Percentiles rank a stretch among this genome's conserved stretches.
These are phyloP conservation scores for Centrapalus pauciflorus DNA, from an alignment of 129 eudicot species.

Conservation along the genomic window DNA sequence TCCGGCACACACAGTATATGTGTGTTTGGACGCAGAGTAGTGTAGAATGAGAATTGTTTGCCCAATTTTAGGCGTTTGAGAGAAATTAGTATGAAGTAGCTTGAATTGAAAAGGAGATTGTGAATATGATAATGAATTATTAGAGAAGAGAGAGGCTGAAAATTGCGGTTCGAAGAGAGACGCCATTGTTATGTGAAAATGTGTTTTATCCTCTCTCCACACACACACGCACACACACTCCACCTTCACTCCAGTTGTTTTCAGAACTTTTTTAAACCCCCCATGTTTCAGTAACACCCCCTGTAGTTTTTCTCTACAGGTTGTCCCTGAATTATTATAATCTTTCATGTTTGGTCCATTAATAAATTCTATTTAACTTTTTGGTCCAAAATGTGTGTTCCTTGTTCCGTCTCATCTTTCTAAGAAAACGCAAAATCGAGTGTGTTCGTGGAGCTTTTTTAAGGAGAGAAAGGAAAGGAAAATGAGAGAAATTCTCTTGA, in stretches of 20 bases:
- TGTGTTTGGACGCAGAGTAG: constrained; percentile 7
- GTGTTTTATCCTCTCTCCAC: constrained; percentile 8
- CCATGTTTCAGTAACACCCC: constrained; percentile 13
- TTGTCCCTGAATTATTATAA: not conserved
- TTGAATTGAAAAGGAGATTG: constrained; percentile 7
- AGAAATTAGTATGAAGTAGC: constrained; percentile 17
- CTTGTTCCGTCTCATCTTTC: too few relatives aligned
- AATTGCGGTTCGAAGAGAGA: constrained; percentile 34
- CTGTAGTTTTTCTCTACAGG: not conserved
- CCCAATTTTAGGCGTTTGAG: constrained; percentile 14
- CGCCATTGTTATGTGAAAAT: constrained; percentile 26
- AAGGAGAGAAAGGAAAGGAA: too few relatives aligned
- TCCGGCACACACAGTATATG: constrained; percentile 9
- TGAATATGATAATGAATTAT: constrained; percentile 10
- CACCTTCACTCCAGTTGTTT: not conserved
- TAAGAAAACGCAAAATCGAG: too few relatives aligned
- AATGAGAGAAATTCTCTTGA: too few relatives aligned
- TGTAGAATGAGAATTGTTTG: constrained; percentile 16
- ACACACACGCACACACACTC: too few relatives aligned
- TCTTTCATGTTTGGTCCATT: not conserved
- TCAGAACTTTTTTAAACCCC: constrained; percentile 15
- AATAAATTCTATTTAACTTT: too few relatives aligned
- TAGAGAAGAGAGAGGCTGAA: constrained; percentile 25
- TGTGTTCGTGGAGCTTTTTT: too few relatives aligned
- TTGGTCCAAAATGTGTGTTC: too few relatives aligned